Base-by-base conservation (phyloP, 352 stramenopile genomes). In the Phytophthora hibernalis region DNA sequence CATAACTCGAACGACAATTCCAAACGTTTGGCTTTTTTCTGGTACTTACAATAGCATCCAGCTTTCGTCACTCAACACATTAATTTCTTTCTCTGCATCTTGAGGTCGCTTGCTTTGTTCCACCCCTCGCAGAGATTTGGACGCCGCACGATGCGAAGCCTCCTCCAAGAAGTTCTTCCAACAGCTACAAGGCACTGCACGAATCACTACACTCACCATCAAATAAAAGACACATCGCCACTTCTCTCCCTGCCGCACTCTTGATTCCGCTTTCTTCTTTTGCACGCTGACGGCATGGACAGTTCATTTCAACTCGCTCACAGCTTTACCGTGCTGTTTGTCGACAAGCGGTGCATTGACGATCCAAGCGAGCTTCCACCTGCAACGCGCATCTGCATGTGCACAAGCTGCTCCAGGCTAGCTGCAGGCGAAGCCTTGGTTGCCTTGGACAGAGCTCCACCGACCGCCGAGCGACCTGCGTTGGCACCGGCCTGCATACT, bases 371-470 rank as follows among this genome's bases (percentile, higher is more conserved):
- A 70, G 35, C 72, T 78, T n/a, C 88, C 88, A 22, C 88, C 88
- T 7, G 88, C 88, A 15, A 83, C 79, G 48, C 83, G 83, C 48
- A 94, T 73, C 52, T 93, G 82, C 88, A 96, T 94, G 40, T 88
- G 85, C 54, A 96, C 85, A 11, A 96, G 76, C 52, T 96, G 83
- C 65, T 96, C 88, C 2, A 96, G 65, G 51, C 84, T 95, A 20
- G 85, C 88, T 1, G 80, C 72, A 0, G 83, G 84, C 13, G 86
- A 91, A 37, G 83, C 77, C 58, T 87, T 90, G 38, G 49, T 50
- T 21, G 47, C 31, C 26, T 63, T 58, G 42, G 61, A 66, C 28
- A 65, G 53, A 20, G 35, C 56, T 40, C 49, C 65, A 54, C 54
- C 51, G 9, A 72, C 59, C 5, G 54, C 61, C 49, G 65, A 61